A percentile compares a stretch with the other conserved stretches of the same genome.
These are phyloP conservation scores for Ceratocystis harringtonii DNA, from an alignment of 2,329 filamentous ascomycete species.

Conservation along the genomic window DNA sequence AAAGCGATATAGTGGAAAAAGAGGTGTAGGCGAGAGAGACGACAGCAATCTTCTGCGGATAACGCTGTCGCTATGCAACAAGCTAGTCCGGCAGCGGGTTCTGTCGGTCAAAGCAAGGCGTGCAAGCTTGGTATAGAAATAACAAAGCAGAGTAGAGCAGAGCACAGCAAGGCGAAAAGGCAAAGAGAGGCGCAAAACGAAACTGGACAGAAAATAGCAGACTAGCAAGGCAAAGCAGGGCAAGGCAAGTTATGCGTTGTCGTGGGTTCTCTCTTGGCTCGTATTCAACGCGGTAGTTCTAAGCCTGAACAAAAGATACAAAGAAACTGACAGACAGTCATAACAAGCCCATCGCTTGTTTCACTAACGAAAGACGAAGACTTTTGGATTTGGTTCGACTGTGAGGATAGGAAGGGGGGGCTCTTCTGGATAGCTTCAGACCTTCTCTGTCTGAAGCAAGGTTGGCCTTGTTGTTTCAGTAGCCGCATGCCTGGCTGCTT, in stretches of 20 bases:
- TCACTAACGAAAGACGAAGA: background rate
- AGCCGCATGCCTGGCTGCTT: background rate
- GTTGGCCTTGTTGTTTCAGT: background rate
- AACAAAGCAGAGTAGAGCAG: background rate
- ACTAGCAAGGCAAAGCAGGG: background rate
- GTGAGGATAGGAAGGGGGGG: background rate
- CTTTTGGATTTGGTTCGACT: background rate
- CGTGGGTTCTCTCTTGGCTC: background rate
- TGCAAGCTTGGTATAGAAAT: too few species aligned
- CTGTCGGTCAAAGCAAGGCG: background rate
- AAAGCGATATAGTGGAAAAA: background rate
- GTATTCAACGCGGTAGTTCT: background rate
- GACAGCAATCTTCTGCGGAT: too few species aligned
- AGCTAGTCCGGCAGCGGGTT: background rate
- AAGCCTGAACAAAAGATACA: background rate
- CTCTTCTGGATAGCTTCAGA: background rate
- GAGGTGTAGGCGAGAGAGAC: too few species aligned
- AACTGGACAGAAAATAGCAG: background rate
- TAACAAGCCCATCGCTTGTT: background rate
- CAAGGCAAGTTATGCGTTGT: background rate
- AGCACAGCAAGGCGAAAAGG: background rate
- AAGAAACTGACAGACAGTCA: background rate
- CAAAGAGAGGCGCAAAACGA: background rate
- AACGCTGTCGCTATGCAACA: background rate
- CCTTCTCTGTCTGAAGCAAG: background rate